phyloP scores from a whole-genome alignment of 495 filamentous ascomycete genomes.

The Penicillium bialowiezense region DNA sequence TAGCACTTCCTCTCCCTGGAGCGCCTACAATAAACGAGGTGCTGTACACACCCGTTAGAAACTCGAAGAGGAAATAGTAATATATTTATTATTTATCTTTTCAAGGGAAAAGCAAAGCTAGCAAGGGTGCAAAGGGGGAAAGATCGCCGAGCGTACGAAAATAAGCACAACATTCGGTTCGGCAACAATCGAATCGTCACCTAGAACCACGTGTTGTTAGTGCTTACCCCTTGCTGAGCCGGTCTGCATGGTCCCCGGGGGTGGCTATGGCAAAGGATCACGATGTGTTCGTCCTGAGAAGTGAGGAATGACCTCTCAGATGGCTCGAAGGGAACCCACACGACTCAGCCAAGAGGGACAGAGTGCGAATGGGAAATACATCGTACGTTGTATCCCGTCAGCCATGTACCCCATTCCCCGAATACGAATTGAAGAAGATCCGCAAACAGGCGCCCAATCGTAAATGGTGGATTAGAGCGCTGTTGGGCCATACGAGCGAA shows the following conservation, averaged over 20 bases:
- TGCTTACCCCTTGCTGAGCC: conserved; percentile 1
- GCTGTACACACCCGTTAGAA: not conserved
- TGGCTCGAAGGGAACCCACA: not conserved
- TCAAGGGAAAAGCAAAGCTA: not conserved
- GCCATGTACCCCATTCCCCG: not conserved
- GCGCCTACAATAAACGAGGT: too few species aligned
- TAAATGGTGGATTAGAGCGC: not conserved
- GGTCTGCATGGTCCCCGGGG: not conserved
- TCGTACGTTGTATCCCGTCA: too few species aligned
- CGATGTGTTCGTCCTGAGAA: not conserved
- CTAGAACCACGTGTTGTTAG: conserved; percentile 5
- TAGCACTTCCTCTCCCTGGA: too few species aligned
- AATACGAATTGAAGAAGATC: conserved; percentile 5
- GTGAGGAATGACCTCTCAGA: not conserved
- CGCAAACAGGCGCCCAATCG: not conserved
- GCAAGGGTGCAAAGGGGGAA: not conserved
- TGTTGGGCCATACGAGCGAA: not conserved
- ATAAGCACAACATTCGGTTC: conserved; percentile 1
- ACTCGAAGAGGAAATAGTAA: not conserved
- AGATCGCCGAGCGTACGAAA: not conserved
- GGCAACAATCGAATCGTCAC: conserved; percentile 1
- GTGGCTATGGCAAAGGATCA: not conserved
- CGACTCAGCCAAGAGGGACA: not conserved
- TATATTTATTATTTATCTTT: too few species aligned
- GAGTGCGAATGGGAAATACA: too few species aligned